These are phyloP conservation scores for Blastomyces parvus DNA, from an alignment of 2,329 filamentous ascomycete genomes.

Conservation along the genomic window DNA sequence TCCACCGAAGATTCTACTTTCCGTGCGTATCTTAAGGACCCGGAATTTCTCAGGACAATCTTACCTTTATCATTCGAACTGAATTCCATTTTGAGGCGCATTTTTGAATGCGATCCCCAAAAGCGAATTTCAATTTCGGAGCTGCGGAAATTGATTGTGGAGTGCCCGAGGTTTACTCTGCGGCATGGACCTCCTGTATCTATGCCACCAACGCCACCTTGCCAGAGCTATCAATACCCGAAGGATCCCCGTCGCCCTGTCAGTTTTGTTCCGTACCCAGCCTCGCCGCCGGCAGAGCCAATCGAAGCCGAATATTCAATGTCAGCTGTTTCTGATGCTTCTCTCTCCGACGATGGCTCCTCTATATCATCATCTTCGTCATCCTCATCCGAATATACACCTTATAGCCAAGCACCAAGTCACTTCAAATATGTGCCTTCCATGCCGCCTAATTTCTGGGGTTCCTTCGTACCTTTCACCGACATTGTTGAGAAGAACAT, in stretches of 20 bases:
- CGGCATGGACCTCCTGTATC: constrained; percentile 20
- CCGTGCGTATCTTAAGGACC: constrained; percentile 75
- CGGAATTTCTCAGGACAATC: constrained; percentile 83
- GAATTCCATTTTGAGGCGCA: constrained; percentile 73
- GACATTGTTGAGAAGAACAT: constrained; percentile 25
- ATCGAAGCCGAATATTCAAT: constrained; percentile 31
- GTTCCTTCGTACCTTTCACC: constrained; percentile 20
- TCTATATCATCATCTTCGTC: constrained; percentile 23
- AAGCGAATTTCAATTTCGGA: constrained; percentile 73
- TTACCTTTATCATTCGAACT: constrained; percentile 82
- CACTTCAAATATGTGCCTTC: constrained; percentile 21
- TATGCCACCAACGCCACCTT: constrained; percentile 25
- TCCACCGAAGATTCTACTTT: constrained; percentile 91
- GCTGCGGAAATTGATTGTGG: constrained; percentile 64
- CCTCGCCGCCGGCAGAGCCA: constrained; percentile 27
- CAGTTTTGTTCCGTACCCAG: constrained; percentile 28
- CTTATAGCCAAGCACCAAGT: constrained; percentile 23
- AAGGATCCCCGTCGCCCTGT: constrained; percentile 29
- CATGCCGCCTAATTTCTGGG: constrained; percentile 21
- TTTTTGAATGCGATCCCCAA: constrained; percentile 79
- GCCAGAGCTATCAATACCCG: constrained; percentile 23
- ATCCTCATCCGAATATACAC: constrained; percentile 25
- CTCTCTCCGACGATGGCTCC: constrained; percentile 32
- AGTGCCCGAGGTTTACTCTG: constrained; percentile 63
- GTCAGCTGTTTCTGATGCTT: constrained; percentile 32